A percentile compares a stretch with the other conserved stretches of the same genome.
Conservation (phyloP, 108 stramenopile genomes). For the Skeletonema marinoi region DNA sequence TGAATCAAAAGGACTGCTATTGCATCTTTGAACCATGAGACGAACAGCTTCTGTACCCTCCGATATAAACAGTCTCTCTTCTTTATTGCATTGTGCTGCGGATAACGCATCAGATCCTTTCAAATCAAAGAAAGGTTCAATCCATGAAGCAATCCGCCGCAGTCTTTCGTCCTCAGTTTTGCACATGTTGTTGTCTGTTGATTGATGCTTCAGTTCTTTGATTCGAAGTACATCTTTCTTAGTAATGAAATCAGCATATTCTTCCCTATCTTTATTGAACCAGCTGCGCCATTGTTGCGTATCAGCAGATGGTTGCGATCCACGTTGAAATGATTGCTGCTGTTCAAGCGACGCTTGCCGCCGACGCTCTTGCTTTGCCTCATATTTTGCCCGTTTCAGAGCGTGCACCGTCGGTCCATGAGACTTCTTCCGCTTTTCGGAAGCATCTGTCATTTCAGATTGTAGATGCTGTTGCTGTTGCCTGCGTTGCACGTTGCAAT, state of each 20-base stretch:
- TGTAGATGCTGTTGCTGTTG: neutral
- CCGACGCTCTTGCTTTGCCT: conserved; percentile 49
- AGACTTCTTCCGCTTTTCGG: conserved; percentile 17
- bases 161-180: conserved; percentile 12
- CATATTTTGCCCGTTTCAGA: conserved; percentile 45
- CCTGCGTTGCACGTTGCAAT: too few species aligned
- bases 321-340: neutral
- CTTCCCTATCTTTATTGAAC: conserved; percentile 23
- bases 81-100: neutral
- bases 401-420: conserved; percentile 50
- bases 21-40: conserved; percentile 65
- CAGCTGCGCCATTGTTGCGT: conserved; percentile 10
- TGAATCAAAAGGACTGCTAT: neutral
- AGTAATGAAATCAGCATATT: conserved; percentile 38
- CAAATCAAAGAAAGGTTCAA: conserved; percentile 52
- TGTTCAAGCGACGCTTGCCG: neutral
- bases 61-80: conserved; percentile 58
- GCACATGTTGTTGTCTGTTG: neutral
- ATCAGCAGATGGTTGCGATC: neutral
- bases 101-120: conserved; percentile 20
- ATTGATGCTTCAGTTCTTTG: conserved; percentile 13
- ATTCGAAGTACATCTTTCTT: conserved; percentile 35
- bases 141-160: conserved; percentile 39
- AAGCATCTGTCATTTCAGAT: neutral
- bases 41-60: conserved; percentile 81